Percentiles rank a stretch among this genome's conserved stretches.
phyloP scores from a whole-genome alignment of 306 rosid genomes.

The Nissolia schottii region DNA sequence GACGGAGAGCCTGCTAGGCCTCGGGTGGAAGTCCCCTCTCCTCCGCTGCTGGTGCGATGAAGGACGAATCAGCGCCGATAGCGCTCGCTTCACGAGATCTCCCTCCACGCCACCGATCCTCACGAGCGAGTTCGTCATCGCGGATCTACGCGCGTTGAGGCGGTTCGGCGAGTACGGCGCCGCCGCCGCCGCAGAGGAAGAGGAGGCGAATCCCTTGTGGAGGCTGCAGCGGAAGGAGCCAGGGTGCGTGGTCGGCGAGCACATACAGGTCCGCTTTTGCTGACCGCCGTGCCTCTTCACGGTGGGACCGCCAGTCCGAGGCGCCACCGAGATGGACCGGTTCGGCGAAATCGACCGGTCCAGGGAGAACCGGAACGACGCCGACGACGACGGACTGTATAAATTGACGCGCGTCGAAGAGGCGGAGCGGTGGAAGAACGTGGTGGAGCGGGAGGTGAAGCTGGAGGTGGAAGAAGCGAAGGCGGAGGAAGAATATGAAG shows the following conservation, averaged over 20 bases:
- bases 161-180: conserved; percentile 67
- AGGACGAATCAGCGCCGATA: conserved; percentile 83
- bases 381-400: conserved; percentile 34
- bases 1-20: conserved; percentile 79
- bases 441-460: conserved; percentile 58
- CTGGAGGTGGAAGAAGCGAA: conserved; percentile 75
- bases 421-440: conserved; percentile 49
- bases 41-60: conserved; percentile 84
- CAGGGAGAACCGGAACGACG: conserved; percentile 60
- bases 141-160: conserved; percentile 90
- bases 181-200: conserved; percentile 15
- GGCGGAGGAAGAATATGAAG: conserved; percentile 40
- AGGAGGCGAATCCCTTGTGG: conserved; percentile 52
- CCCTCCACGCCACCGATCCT: conserved; percentile 95
- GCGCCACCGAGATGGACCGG: conserved; percentile 60
- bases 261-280: conserved; percentile 78
- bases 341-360: conserved; percentile 80
- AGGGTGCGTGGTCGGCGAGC: conserved; percentile 92
- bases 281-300: conserved; percentile 35
- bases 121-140: conserved; percentile 95
- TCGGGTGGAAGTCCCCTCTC: conserved; percentile 59
- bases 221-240: conserved; percentile 94
- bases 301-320: conserved; percentile 27
- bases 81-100: conserved; percentile 77
- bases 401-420: conserved; percentile 74